Conservation (phyloP, 306 rosid genomes). For the Malus sieversii region DNA sequence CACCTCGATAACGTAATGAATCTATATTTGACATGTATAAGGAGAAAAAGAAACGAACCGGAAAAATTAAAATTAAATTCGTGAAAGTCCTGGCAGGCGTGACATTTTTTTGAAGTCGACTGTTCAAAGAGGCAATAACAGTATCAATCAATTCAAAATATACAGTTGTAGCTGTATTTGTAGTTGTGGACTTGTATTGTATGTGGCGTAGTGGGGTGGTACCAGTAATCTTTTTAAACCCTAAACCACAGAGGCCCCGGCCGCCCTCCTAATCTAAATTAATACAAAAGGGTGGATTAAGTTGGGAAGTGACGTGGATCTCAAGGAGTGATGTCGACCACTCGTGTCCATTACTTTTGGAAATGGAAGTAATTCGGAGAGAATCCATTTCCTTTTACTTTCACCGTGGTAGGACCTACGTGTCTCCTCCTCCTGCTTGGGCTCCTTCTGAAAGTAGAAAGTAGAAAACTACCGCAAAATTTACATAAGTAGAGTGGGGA, state of each 20-base stretch:
- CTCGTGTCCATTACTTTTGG: conserved; percentile 12
- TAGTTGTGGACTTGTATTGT: background rate
- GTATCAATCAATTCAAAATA: background rate
- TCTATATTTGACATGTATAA: too few relatives aligned
- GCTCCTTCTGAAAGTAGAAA: too few relatives aligned
- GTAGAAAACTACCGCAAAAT: too few relatives aligned
- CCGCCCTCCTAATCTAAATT: background rate
- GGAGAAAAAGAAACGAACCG: background rate
- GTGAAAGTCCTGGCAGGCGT: background rate
- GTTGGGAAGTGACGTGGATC: conserved; percentile 32
- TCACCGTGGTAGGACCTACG: conserved; percentile 13
- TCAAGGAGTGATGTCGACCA: conserved; percentile 33
- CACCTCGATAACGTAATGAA: too few relatives aligned
- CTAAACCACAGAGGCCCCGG: too few relatives aligned
- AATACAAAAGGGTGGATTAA: background rate
- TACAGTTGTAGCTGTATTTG: background rate
- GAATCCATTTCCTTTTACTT: background rate
- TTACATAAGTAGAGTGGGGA: background rate
- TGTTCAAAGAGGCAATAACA: background rate
- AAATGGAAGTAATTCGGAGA: too few relatives aligned
- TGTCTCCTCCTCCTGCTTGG: background rate
- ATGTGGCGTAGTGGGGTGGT: background rate
- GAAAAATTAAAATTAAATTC: background rate
- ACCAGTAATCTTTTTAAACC: background rate
- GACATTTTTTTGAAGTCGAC: background rate